These are phyloP conservation scores for Stemphylium beticola DNA, from an alignment of 2,329 filamentous ascomycete genomes.

Conservation along the genomic window DNA sequence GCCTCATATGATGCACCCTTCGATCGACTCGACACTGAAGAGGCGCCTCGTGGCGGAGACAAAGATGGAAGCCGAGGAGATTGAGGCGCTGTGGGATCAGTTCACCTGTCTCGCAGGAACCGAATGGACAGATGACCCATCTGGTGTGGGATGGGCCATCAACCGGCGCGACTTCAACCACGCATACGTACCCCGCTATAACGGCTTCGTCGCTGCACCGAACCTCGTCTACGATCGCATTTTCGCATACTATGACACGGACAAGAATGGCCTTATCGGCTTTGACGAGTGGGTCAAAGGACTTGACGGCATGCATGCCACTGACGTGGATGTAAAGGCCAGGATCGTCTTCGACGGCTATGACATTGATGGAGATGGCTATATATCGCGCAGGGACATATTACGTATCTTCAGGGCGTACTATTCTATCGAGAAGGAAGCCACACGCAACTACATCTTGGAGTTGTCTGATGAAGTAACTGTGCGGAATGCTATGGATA, in stretches of 20 bases:
- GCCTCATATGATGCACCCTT: conserved; percentile 71
- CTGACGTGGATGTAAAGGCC: conserved; percentile 55
- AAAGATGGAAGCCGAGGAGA: conserved; percentile 75
- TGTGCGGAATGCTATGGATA: conserved; percentile 55
- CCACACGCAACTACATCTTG: conserved; percentile 81
- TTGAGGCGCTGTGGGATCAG: conserved; percentile 95
- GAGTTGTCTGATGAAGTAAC: conserved; percentile 79
- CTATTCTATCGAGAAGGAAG: conserved; percentile 87
- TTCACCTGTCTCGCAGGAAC: conserved; percentile 93
- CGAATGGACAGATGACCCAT: conserved; percentile 81
- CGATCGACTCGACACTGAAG: conserved; percentile 71
- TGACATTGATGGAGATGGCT: conserved; percentile 88
- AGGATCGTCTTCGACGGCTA: conserved; percentile 81
- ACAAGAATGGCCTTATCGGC: conserved; percentile 85
- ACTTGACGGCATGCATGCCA: conserved; percentile 66
- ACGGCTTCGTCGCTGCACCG: conserved; percentile 76
- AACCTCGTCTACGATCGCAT: conserved; percentile 95
- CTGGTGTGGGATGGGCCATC: conserved; percentile 79
- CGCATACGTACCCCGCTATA: conserved; percentile 84
- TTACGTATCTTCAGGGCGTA: conserved; percentile 90
- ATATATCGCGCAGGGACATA: conserved; percentile 83
- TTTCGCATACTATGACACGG: conserved; percentile 95
- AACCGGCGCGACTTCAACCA: conserved; percentile 92
- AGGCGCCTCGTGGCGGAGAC: conserved; percentile 60
- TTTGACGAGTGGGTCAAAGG: conserved; percentile 92